These are phyloP conservation scores for Waltergamsia citrina DNA, from an alignment of 2,329 filamentous ascomycete species.

Conservation along the genomic window DNA sequence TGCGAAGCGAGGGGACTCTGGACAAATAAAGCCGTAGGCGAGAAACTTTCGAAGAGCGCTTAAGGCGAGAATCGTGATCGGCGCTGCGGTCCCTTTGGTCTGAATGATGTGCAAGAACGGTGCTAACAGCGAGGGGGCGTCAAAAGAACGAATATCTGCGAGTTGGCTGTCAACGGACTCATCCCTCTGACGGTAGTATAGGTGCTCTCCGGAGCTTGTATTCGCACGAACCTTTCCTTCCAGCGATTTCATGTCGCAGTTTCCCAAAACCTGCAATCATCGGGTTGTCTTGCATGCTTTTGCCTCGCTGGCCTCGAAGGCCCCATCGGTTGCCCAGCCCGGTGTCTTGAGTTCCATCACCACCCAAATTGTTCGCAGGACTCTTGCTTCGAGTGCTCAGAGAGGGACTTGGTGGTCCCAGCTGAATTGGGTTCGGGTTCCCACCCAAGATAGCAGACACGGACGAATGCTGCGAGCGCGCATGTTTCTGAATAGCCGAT, in stretches of 20 bases:
- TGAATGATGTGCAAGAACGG: conserved; percentile 96
- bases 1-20: conserved; percentile 75
- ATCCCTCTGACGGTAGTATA: too few species aligned
- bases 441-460: conserved; percentile 92
- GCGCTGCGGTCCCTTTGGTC: conserved; percentile 88
- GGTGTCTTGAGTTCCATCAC: conserved; percentile 33
- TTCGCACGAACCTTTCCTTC: conserved; percentile 59
- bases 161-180: too few species aligned
- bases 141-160: conserved; percentile 78
- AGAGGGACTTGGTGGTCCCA: conserved; percentile 36
- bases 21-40: conserved; percentile 83
- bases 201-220: too few species aligned
- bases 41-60: conserved; percentile 95
- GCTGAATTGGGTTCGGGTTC: conserved; percentile 47
- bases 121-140: conserved; percentile 79
- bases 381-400: conserved; percentile 31
- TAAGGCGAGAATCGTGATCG: conserved; percentile 89
- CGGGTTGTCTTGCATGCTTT: conserved; percentile 95
- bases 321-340: conserved; percentile 81
- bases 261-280: conserved; percentile 92
- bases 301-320: conserved; percentile 85
- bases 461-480: conserved; percentile 89
- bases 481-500: conserved; percentile 95
- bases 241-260: conserved; percentile 77
- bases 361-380: conserved; percentile 19